A percentile compares a stretch with the other conserved stretches of the same genome.
These are phyloP conservation scores for Oryza longistaminata DNA, from an alignment of 176 grass and related monocot genomes.

Conservation along the genomic window DNA sequence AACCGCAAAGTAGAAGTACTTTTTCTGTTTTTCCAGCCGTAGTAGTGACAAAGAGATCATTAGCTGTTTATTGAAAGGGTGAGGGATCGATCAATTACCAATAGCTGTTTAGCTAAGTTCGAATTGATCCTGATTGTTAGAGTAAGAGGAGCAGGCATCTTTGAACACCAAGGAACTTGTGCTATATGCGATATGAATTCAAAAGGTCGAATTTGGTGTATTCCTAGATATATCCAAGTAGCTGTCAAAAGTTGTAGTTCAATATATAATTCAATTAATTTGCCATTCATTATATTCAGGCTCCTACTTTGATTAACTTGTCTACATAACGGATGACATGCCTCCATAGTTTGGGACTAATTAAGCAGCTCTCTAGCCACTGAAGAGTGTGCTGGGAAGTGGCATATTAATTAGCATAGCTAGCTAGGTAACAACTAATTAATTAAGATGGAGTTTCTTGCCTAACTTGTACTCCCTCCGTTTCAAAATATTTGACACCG, in stretches of 20 bases:
- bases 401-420: too few species aligned
- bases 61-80: background rate
- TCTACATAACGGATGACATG: background rate
- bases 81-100: slow-evolving; percentile 16
- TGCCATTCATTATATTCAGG: background rate
- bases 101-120: slow-evolving; percentile 23
- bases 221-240: background rate
- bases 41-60: background rate
- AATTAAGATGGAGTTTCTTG: background rate
- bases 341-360: too few species aligned
- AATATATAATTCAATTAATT: background rate
- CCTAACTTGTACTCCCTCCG: background rate
- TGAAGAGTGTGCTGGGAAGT: too few species aligned
- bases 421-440: too few species aligned
- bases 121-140: slow-evolving; percentile 17
- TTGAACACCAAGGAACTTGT: slow-evolving; percentile 43
- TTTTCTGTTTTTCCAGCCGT: background rate
- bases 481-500: too few species aligned
- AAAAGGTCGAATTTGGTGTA: slow-evolving; percentile 13
- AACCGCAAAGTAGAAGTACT: background rate
- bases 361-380: too few species aligned
- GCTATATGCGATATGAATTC: slow-evolving; percentile 13
- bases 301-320: too few species aligned
- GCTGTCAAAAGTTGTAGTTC: background rate
- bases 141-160: slow-evolving; percentile 28